phyloP scores from a whole-genome alignment of 2,329 filamentous ascomycete genomes.

The Aspergillus sp. region DNA sequence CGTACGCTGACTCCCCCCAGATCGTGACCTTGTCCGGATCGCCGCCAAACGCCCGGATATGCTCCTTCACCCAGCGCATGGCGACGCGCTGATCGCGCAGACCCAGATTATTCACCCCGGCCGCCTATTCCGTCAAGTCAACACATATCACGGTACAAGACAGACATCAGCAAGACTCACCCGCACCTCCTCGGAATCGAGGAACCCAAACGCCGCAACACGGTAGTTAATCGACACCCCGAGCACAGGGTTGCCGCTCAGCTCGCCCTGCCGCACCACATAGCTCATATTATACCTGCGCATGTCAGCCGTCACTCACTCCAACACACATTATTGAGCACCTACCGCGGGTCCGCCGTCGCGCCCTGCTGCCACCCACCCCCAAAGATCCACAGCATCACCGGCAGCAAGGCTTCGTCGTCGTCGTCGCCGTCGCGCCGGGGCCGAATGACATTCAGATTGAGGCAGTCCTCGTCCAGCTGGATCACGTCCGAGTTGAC shows the following conservation, averaged over 20 bases:
- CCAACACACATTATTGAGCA: background rate
- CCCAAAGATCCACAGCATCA: constrained; percentile 33
- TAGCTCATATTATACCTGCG: constrained; percentile 34
- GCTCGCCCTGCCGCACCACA: constrained; percentile 25
- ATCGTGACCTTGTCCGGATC: constrained; percentile 34
- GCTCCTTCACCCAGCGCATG: constrained; percentile 36
- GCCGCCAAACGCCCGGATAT: constrained; percentile 34
- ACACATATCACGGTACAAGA: background rate
- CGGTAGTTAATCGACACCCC: constrained; percentile 33
- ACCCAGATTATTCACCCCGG: constrained; percentile 29
- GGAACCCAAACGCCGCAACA: constrained; percentile 30
- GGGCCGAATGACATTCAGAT: constrained; percentile 28
- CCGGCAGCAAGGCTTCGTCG: constrained; percentile 19
- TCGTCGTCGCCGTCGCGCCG: background rate
- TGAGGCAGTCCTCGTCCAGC: constrained; percentile 27
- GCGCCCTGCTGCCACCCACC: constrained; percentile 32
- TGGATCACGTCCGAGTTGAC: constrained; percentile 19
- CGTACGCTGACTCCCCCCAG: constrained; percentile 37
- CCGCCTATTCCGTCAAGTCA: constrained; percentile 13
- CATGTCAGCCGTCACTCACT: constrained; percentile 1
- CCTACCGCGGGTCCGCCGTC: constrained; percentile 30
- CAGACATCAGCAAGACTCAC: constrained; percentile 10
- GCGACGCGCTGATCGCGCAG: constrained; percentile 35
- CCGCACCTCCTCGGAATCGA: constrained; percentile 30
- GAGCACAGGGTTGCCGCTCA: constrained; percentile 28